These are phyloP conservation scores for Microcera coccophila DNA, from an alignment of 2,329 filamentous ascomycete genomes.

Conservation along the genomic window DNA sequence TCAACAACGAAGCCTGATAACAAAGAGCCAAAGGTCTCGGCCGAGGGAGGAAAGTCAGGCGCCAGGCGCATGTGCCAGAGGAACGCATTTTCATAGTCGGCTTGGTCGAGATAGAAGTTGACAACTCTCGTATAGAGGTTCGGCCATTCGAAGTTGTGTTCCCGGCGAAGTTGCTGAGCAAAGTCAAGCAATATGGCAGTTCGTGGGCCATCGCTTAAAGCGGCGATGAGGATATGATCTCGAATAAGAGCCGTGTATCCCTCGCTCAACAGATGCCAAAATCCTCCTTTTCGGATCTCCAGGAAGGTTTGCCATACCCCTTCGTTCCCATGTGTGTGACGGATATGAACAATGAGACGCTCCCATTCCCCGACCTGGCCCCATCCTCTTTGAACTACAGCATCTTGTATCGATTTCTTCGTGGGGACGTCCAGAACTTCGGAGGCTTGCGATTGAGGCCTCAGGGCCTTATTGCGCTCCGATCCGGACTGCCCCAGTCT, in stretches of 20 bases:
- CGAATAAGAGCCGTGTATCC: slow-evolving; percentile 25
- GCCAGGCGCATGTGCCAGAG: slow-evolving; percentile 48
- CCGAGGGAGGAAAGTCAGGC: slow-evolving; percentile 40
- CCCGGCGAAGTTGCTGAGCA: slow-evolving; percentile 33
- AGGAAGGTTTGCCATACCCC: slow-evolving; percentile 29
- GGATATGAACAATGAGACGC: slow-evolving; percentile 15
- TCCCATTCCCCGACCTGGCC: slow-evolving; percentile 19
- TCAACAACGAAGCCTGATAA: slow-evolving; percentile 43
- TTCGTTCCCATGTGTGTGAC: slow-evolving; percentile 18
- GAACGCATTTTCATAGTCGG: slow-evolving; percentile 37
- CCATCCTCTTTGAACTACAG: slow-evolving; percentile 4
- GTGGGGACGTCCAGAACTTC: not conserved
- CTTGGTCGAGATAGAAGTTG: slow-evolving; percentile 39
- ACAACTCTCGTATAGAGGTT: slow-evolving; percentile 47
- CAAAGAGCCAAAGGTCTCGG: slow-evolving; percentile 40
- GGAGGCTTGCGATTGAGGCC: not conserved
- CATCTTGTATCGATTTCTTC: slow-evolving; percentile 1
- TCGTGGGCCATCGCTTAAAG: slow-evolving; percentile 23
- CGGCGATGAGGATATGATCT: slow-evolving; percentile 29
- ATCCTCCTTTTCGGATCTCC: slow-evolving; percentile 16
- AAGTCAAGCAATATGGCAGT: slow-evolving; percentile 26
- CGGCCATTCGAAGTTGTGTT: slow-evolving; percentile 45
- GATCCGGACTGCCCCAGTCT: slow-evolving; percentile 10
- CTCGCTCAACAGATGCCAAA: slow-evolving; percentile 18
- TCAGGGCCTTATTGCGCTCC: not conserved